A percentile compares a stretch with the other conserved stretches of the same genome.
Conservation (phyloP, 108 stramenopile species). For the Discostella pseudostelligera region DNA sequence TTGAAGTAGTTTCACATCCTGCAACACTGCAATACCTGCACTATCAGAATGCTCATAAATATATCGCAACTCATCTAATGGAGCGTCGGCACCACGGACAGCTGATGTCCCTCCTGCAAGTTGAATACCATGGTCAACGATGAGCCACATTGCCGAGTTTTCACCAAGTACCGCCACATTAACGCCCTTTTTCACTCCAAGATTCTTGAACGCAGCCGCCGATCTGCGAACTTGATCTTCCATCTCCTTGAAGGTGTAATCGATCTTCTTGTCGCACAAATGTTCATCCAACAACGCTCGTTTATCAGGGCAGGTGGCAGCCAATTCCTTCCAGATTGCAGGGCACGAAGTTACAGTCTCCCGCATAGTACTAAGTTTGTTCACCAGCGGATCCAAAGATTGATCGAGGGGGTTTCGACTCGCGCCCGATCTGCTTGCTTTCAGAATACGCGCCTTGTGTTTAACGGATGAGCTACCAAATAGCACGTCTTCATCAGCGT, state of each 20-base stretch:
- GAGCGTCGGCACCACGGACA: constrained; percentile 89
- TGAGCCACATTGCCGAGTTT: constrained; percentile 85
- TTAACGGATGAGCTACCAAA: constrained; percentile 49
- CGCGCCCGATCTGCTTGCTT: constrained; percentile 51
- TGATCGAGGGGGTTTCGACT: constrained; percentile 61
- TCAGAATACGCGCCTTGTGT: constrained; percentile 43
- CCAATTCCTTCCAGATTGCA: constrained; percentile 66
- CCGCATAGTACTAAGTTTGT: constrained; percentile 70
- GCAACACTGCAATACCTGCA: constrained; percentile 74
- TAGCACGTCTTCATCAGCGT: constrained; percentile 65
- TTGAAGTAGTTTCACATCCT: constrained; percentile 68
- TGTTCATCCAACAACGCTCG: constrained; percentile 81
- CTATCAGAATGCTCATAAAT: constrained; percentile 92
- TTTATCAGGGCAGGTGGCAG: constrained; percentile 53
- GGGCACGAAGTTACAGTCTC: constrained; percentile 62
- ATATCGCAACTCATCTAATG: constrained; percentile 81
- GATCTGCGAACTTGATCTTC: constrained; percentile 55
- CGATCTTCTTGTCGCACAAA: constrained; percentile 64
- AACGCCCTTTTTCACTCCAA: constrained; percentile 64
- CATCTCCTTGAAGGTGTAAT: constrained; percentile 66
- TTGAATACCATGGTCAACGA: constrained; percentile 86
- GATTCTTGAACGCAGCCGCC: constrained; percentile 58
- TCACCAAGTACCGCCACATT: constrained; percentile 85
- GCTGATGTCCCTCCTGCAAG: constrained; percentile 73
- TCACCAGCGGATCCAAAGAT: constrained; percentile 71